A percentile compares a stretch with the other conserved stretches of the same genome.
phyloP scores from a whole-genome alignment of 2,329 filamentous ascomycete genomes.

The Sarocladiaceae sp. region DNA sequence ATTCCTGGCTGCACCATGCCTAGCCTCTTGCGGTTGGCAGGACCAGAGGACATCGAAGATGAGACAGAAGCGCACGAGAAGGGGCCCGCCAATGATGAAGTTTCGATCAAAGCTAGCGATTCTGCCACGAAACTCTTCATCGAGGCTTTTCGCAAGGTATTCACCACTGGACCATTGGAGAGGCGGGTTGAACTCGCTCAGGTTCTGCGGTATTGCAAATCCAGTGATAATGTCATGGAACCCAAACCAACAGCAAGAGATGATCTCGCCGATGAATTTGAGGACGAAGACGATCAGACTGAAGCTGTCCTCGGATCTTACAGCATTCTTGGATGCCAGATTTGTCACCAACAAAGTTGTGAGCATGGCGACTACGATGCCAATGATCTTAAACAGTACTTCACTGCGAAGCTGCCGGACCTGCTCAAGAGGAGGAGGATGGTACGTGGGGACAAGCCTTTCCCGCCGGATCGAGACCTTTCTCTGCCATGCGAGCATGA shows the following conservation, averaged over 20 bases:
- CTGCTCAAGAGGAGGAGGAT: not conserved
- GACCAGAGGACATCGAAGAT: conserved; percentile 50
- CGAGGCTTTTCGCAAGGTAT: conserved; percentile 53
- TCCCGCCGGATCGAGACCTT: not conserved
- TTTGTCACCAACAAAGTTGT: conserved; percentile 57
- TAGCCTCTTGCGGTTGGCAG: not conserved
- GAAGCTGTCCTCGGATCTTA: conserved; percentile 42
- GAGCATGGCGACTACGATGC: conserved; percentile 58
- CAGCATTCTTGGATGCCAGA: conserved; percentile 51
- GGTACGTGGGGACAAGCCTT: not conserved
- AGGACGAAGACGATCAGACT: conserved; percentile 8
- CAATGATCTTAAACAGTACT: conserved; percentile 37
- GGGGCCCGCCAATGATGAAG: not conserved
- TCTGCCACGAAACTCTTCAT: conserved; percentile 46
- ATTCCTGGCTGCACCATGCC: conserved; percentile 45
- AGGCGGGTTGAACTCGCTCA: conserved; percentile 45
- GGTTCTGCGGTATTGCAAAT: conserved; percentile 49
- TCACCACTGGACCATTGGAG: conserved; percentile 31
- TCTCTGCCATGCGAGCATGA: not conserved
- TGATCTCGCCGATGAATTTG: conserved; percentile 34
- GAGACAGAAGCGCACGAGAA: conserved; percentile 31
- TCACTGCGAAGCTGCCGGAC: not conserved
- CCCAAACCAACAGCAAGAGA: conserved; percentile 48
- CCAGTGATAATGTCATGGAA: conserved; percentile 49
- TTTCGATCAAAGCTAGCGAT: conserved; percentile 22